Evolutionary conservation across 1,284 basidiomycete species (phyloP), one percentile per base, ranked within the genome.

Genomic region (Boletellus deceptivus): DNA sequence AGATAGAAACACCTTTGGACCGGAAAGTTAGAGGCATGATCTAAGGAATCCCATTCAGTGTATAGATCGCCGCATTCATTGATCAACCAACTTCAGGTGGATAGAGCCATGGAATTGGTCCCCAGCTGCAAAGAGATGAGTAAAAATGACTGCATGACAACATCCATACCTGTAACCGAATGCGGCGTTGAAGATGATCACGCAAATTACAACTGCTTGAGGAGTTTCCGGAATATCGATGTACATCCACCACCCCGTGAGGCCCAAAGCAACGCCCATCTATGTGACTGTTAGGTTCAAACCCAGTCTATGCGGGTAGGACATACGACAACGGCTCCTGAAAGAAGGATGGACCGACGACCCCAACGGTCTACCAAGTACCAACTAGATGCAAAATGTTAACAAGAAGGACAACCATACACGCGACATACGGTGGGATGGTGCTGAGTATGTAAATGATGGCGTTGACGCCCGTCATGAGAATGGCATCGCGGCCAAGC

Each of bases 401-500:
- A 58, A 48, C 45, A 48, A 20, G 22, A 34, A 36, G 29, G 38
- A 22, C 43, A 9, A 40, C 11, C 16, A 43, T 6, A 27, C 10
- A 33, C 6, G 20, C 24, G 14, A 76, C 84, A 56, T 54, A 92
- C 85, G 91, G 84, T 17, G 91, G 90, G 42, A 94, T 72, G 3
- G 92, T 92, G 59, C 86, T 89, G 20, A 89, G 72, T 17, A 94
- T 70, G 68, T 98, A 98, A 59, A 94, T 91, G 52, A 94, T 73
- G 8, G 88, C 83, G 63, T 98, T 97, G 67, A 97, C 92, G 7
- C 95, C 96, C 2, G 95, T 94, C 96, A 99, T 99, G 18, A 98
- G 78, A 56, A 99, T 85, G 4, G 96, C 96, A 62, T 98, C 86
- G 46, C 95, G 82, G n/a, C 96, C 96, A 53, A 97, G 81, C 95